Conservation (phyloP, 768 basidiomycete species). For the Saitozyma sp. region DNA sequence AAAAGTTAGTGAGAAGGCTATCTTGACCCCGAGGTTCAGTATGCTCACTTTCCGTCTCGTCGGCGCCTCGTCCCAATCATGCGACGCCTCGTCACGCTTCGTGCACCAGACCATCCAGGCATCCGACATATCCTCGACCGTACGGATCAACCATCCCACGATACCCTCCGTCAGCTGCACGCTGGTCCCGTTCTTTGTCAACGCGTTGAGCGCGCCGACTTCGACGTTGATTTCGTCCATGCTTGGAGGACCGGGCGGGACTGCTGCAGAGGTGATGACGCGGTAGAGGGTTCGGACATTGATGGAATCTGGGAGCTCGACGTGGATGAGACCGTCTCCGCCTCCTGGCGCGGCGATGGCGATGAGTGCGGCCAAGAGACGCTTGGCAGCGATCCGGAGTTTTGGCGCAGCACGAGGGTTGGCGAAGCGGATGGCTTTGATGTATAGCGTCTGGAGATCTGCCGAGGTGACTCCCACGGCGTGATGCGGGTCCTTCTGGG, state of each 20-base stretch:
- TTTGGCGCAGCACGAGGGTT: conserved; percentile 13
- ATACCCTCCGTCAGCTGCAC: conserved; percentile 33
- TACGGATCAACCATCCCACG: conserved; percentile 42
- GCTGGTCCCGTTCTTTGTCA: conserved; percentile 53
- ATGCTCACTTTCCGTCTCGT: background rate
- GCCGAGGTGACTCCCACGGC: conserved; percentile 3
- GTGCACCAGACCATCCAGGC: conserved; percentile 45
- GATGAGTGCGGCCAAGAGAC: conserved; percentile 37
- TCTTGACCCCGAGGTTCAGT: background rate
- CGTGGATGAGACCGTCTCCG: conserved; percentile 5
- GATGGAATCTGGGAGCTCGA: conserved; percentile 24
- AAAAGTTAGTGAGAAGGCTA: background rate
- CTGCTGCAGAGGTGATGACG: conserved; percentile 16
- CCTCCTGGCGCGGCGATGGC: conserved; percentile 25
- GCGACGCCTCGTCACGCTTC: conserved; percentile 10
- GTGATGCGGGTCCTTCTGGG: background rate
- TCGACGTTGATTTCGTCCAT: conserved; percentile 56
- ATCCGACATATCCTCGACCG: conserved; percentile 16
- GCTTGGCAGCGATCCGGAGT: conserved; percentile 34
- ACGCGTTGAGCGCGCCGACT: conserved; percentile 82
- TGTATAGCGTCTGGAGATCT: conserved; percentile 22
- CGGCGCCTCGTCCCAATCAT: conserved; percentile 14
- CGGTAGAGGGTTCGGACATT: conserved; percentile 26
- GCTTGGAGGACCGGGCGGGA: conserved; percentile 6
- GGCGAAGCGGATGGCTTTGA: conserved; percentile 25